A percentile compares a stretch with the other conserved stretches of the same genome.
Evolutionary conservation across 169 alveolate species (phyloP).

Genomic region (Plasmodium chabaudi): DNA sequence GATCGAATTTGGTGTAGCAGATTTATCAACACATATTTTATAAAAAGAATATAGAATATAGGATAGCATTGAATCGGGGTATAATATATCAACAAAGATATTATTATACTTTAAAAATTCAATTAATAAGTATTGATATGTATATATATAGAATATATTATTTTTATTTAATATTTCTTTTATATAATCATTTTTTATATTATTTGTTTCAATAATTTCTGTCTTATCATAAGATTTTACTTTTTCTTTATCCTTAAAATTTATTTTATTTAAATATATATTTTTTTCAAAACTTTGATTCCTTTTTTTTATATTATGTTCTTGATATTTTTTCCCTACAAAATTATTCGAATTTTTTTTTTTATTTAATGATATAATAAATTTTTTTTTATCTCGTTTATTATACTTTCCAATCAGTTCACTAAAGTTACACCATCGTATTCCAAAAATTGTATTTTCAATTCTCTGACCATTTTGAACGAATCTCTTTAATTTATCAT

Average conservation of each 20-base stretch:
- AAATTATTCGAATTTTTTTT: neutral
- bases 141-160: conserved; percentile 24
- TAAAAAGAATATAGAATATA: conserved; percentile 59
- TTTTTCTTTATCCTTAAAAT: conserved; percentile 13
- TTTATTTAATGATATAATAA: conserved; percentile 24
- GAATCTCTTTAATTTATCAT: neutral
- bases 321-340: neutral
- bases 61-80: conserved; percentile 58
- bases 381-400: conserved; percentile 71
- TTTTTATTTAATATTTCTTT: conserved; percentile 17
- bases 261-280: conserved; percentile 43
- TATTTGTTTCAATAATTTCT: conserved; percentile 28
- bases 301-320: conserved; percentile 1
- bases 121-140: conserved; percentile 59
- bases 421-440: conserved; percentile 1
- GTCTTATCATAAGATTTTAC: neutral
- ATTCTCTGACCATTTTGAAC: conserved; percentile 5
- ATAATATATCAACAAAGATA: conserved; percentile 13
- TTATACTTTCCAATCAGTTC: conserved; percentile 42
- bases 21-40: conserved; percentile 19
- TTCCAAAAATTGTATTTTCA: neutral
- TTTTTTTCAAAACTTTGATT: neutral
- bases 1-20: neutral
- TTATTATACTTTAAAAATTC: conserved; percentile 50
- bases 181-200: conserved; percentile 29